Base-by-base conservation (phyloP, 2,329 filamentous ascomycete genomes). In the Ceratocystis destructans region DNA sequence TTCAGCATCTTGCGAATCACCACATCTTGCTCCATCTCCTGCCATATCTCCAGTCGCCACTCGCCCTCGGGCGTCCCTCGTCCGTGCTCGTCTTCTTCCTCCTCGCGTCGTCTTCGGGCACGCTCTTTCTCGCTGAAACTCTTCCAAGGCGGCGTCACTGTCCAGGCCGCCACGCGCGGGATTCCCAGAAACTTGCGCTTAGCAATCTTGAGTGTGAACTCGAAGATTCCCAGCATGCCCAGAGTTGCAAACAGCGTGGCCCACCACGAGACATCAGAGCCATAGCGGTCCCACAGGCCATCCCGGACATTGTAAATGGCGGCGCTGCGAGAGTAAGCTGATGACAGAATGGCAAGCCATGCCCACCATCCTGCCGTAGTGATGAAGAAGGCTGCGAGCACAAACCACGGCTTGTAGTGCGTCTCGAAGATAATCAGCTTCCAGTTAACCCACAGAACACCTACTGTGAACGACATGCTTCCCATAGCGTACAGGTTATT, bases 341-440 rank as follows among this genome's bases (percentile, higher is more conserved):
- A 75, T 1, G 85, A 82, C 10, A 95, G 82, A 72, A 94, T 86
- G 63, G 83, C 79, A 71, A 90, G 86, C 90, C 90, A 96, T 2
- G 74, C 75, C 74, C 79, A 84, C 82, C 90, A 95, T 33, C 88
- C 89, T 2, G 75, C 73, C 3, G 82, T 76, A 3, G 85, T 87
- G 70, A 86, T 72, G 70, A 82, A 73, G 73, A 87, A 84, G 45
- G 79, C 78, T 48, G 78, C 74, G 70, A 82, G 79, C 41, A 88
- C 84, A 33, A 90, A 80, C 66, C 81, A 71, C 0, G 86, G 84
- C 72, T 90, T 90, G 78, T 87, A 86, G 75, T 92, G 87, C 8
- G 88, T 87, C 75, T 94, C 89, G 64, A 95, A 79, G 68, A 88
- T 82, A 70, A 93, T 86, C 64, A 93, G 80, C 76, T 94, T 94